Evolutionary conservation across 805 yeast species (phyloP), one percentile per base, ranked within the genome.

Genomic region (Candida wancherniae): DNA sequence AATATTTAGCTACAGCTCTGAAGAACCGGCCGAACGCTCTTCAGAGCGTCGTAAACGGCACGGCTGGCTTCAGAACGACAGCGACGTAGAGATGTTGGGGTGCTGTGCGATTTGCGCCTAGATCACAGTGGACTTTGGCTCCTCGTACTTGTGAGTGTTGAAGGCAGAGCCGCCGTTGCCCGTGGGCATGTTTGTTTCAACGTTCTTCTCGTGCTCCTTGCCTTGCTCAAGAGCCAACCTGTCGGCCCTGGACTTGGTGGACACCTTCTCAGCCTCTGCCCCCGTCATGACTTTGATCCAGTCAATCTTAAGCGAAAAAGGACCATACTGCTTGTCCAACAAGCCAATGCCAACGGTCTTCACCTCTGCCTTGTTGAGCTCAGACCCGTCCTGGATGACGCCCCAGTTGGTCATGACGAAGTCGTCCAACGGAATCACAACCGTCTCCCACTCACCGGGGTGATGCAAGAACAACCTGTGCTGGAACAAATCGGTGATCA

Each of bases 351-450:
- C 95, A 12, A 84, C 62, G 4, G 88, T 79, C 46, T 77, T 76
- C 30, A 84, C 74, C 40, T 74, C 73, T 13, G 73, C 64, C 45
- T 72, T 75, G 51, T 84, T 81, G 53, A 84, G 61, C 40, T 62
- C 69, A 34, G 61, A 53, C n/a, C 68, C 69, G 37, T 64, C 69
- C 48, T 65, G 70, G 30, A 66, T 66, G 3, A 62, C 68, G n/a
- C 95, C 95, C 68, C 83, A 77, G 53, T 83, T 84, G 14, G 94
- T 85, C 57, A 84, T 67, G 30, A 85, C 87, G 56, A 85, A 84
- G 50, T 81, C 87, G 42, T 76, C 72, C 29, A 85, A 61, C 26
- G 92, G 86, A 19, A 85, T 77, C 17, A 80, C 73, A 9, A 84
- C 86, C 2, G 86, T 80, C 51, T 85, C 92, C 94, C 94, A 84